These are phyloP conservation scores for Penicillium sp. DNA, from an alignment of 2,329 filamentous ascomycete genomes.

Conservation along the genomic window DNA sequence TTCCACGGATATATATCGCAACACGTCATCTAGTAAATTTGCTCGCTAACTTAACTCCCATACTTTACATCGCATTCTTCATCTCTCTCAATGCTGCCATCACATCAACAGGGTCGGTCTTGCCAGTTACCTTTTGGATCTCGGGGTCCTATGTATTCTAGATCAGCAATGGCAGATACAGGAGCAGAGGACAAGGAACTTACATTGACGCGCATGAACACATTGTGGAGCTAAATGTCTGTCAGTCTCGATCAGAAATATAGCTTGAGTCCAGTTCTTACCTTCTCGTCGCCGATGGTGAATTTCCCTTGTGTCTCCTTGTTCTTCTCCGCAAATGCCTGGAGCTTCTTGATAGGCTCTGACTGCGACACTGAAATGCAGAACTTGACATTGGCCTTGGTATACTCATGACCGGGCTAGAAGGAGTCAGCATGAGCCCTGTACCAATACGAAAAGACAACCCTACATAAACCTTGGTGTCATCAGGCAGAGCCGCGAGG, in stretches of 20 bases:
- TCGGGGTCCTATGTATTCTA: slow-evolving; percentile 63
- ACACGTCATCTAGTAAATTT: neutral
- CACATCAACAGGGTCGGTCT: slow-evolving; percentile 76
- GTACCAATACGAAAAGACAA: slow-evolving; percentile 16
- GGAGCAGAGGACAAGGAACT: slow-evolving; percentile 32
- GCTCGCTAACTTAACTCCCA: neutral
- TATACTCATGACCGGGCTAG: slow-evolving; percentile 94
- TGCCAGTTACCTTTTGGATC: slow-evolving; percentile 79
- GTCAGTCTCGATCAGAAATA: neutral
- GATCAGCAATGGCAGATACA: slow-evolving; percentile 13
- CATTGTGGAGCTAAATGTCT: slow-evolving; percentile 74
- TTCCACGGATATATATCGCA: neutral
- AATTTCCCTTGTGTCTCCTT: slow-evolving; percentile 91
- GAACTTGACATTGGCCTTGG: slow-evolving; percentile 94
- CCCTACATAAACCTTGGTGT: slow-evolving; percentile 87
- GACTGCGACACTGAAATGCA: slow-evolving; percentile 72
- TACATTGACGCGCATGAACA: slow-evolving; percentile 88
- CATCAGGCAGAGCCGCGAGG: slow-evolving; percentile 76
- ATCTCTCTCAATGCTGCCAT: slow-evolving; percentile 84
- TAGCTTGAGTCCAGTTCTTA: slow-evolving; percentile 37
- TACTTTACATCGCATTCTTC: slow-evolving; percentile 62
- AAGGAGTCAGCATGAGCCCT: slow-evolving; percentile 5
- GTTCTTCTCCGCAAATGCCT: slow-evolving; percentile 74
- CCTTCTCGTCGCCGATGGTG: slow-evolving; percentile 97
- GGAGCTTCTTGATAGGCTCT: slow-evolving; percentile 72